Evolutionary conservation across 148 eudicot genomes (phyloP).

Genomic region (Arctostaphylos glauca): DNA sequence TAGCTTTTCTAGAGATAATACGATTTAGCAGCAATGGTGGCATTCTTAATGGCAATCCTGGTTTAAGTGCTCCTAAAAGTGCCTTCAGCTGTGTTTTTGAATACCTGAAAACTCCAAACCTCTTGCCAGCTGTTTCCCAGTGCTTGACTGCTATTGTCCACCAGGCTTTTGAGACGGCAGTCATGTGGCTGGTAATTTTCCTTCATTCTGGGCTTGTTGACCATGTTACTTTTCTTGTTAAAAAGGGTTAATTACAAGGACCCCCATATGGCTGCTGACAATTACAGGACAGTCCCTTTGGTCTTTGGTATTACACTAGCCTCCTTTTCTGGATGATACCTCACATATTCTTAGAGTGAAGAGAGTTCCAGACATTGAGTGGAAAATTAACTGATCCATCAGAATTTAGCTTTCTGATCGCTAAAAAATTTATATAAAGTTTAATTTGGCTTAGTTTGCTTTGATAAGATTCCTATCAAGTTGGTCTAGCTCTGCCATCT

Average conservation of each 20-base stretch:
- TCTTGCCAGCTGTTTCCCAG: conserved; percentile 84
- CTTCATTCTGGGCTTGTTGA: not conserved
- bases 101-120: conserved; percentile 91
- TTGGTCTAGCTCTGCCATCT: not conserved
- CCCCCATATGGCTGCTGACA: not conserved
- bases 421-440: too few relatives aligned
- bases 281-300: not conserved
- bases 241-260: not conserved
- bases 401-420: too few relatives aligned
- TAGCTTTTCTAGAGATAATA: conserved; percentile 89
- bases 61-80: conserved; percentile 66
- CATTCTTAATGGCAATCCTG: conserved; percentile 75
- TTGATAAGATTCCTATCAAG: not conserved
- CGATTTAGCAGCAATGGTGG: conserved; percentile 99
- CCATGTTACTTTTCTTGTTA: not conserved
- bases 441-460: not conserved
- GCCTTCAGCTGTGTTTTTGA: conserved; percentile 99
- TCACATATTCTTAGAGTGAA: not conserved
- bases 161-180: conserved; percentile 83
- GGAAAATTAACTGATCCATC: not conserved
- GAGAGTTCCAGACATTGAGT: not conserved
- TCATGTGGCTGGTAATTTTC: conserved; percentile 80
- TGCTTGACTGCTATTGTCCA: conserved; percentile 93
- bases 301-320: not conserved
- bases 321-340: not conserved